Percentiles rank a stretch among this genome's conserved stretches.
phyloP scores from a whole-genome alignment of 2,329 filamentous ascomycete species.

The Pseudogymnoascus sp. region DNA sequence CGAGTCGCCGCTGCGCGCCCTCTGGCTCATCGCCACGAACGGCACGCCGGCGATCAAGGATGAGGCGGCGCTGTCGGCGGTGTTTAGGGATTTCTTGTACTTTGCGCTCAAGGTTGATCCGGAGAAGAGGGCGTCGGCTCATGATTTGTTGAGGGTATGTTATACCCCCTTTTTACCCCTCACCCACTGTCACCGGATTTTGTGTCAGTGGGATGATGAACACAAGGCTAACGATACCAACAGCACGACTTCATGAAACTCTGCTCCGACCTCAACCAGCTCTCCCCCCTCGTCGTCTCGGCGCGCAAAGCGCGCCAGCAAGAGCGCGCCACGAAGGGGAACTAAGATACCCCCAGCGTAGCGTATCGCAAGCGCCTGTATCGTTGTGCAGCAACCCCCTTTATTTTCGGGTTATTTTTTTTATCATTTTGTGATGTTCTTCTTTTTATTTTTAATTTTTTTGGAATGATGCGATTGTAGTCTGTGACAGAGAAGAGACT shows the following conservation, averaged over 20 bases:
- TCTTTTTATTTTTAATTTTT: not conserved
- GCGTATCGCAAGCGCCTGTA: not conserved
- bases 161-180: not conserved
- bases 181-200: slow-evolving; percentile 1
- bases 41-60: slow-evolving; percentile 94
- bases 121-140: slow-evolving; percentile 89
- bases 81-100: slow-evolving; percentile 86
- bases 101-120: slow-evolving; percentile 95
- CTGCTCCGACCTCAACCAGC: slow-evolving; percentile 64
- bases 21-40: slow-evolving; percentile 95
- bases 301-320: slow-evolving; percentile 77
- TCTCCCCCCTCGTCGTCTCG: slow-evolving; percentile 79
- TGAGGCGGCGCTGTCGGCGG: slow-evolving; percentile 67
- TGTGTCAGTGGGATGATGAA: slow-evolving; percentile 11
- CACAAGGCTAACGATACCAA: slow-evolving; percentile 20
- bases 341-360: slow-evolving; percentile 8
- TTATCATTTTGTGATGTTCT: not conserved
- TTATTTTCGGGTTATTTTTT: not conserved
- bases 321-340: slow-evolving; percentile 65
- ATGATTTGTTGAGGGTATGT: slow-evolving; percentile 84
- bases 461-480: slow-evolving; percentile 5
- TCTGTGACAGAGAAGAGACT: not conserved
- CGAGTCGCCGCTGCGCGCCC: slow-evolving; percentile 81
- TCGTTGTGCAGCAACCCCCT: not conserved
- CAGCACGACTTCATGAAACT: slow-evolving; percentile 74